Conservation (phyloP, 139 green algal species). For the Coelastrella sp. region DNA sequence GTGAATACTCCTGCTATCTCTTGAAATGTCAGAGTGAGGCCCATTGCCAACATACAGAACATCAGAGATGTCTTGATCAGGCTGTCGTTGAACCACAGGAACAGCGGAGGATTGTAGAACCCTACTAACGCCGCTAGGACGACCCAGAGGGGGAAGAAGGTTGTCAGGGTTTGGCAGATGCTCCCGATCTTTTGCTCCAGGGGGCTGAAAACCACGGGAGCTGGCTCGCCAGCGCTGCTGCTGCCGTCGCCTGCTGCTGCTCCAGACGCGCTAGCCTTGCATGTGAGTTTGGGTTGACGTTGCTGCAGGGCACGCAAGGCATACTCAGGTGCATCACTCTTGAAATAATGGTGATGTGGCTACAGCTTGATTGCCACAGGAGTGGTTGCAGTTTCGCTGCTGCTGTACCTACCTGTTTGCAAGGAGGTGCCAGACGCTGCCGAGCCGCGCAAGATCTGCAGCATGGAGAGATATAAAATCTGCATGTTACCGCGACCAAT, state of each 20-base stretch:
- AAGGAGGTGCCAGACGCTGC: no score
- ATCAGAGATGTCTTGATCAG: conserved; percentile 52
- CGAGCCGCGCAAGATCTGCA: no score
- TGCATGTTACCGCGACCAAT: background rate
- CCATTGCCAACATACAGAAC: conserved; percentile 58
- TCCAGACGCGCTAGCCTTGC: background rate
- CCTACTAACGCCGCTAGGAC: conserved; percentile 48
- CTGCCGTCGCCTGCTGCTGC: conserved; percentile 24
- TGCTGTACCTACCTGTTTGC: no score
- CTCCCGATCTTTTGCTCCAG: conserved; percentile 9
- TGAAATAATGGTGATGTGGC: background rate
- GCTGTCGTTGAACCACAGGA: conserved; percentile 53
- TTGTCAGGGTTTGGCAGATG: conserved; percentile 8
- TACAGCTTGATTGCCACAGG: background rate
- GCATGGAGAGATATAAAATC: background rate
- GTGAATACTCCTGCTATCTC: conserved; percentile 73
- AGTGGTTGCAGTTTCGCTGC: no score
- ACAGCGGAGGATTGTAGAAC: conserved; percentile 56
- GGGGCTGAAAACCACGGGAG: background rate
- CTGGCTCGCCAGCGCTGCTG: conserved; percentile 5
- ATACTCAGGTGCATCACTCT: background rate
- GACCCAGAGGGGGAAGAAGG: conserved; percentile 55
- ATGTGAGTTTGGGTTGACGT: background rate
- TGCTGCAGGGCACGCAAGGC: background rate
- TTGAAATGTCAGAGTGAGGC: conserved; percentile 71